Base-by-base conservation (phyloP, 129 eudicot genomes). In the Flaveria bidentis region DNA sequence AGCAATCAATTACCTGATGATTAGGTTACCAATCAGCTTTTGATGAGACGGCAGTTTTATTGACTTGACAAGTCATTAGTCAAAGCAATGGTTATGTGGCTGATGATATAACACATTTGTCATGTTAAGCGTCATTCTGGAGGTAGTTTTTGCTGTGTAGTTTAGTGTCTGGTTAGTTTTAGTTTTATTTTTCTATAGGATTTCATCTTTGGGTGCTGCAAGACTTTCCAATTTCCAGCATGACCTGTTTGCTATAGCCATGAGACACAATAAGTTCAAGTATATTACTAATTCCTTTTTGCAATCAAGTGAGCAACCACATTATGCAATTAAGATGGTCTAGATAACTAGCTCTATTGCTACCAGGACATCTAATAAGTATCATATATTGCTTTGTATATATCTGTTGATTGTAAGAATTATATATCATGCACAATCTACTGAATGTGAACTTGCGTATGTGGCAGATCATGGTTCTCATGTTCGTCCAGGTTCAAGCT, bases 401-500 rank as follows among this genome's bases (percentile, higher is more conserved):
- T 42, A 15, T 14, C 26, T 49, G 4, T 71, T 58, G 6, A 20
- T 6, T 81, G 55, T 42, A 41, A 53, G 61, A 18, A 77, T 16
- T 55, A 25, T 41, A 26, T 63, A 63, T 25, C 20, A 77, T 47
- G 47, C 26, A 25, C 69, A 64, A 56, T 49, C 56, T 53, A 55
- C 69, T 78, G 81, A 78, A 45, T 70, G 23, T 41, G 68, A 51
- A 75, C 51, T 77, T 63, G 57, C 57, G 28, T 60, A 45, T 51
- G 25, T 80, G 77, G 46, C 89, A 87, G 97, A 92, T 81, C 83
- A 60, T 57, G 85, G 71, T 71, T 81, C 89, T 84, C 81, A 81
- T 78, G 78, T 75, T 58, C 91, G 86, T 63, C 97, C 92, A 61
- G 81, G 84, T 72, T 90, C 94, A 69, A 78, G 97, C 67, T 84